Evolutionary conservation across 495 filamentous ascomycete genomes (phyloP).

Genomic region (Hypoxylon perforatum): DNA sequence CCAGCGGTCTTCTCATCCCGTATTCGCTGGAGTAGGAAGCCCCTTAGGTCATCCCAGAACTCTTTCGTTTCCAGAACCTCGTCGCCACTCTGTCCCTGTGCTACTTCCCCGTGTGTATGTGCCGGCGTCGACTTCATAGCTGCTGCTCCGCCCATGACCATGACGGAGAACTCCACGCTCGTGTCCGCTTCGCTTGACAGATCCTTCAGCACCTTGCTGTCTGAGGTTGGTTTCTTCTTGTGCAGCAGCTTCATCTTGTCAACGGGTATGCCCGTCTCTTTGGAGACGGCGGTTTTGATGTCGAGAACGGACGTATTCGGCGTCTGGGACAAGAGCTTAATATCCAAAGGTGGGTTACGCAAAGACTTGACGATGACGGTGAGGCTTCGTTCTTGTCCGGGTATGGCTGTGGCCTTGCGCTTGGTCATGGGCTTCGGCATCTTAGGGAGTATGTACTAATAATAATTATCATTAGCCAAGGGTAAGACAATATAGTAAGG

Average conservation of each 20-base stretch:
- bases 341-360: conserved; percentile 74
- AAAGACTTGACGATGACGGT: conserved; percentile 76
- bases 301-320: conserved; percentile 76
- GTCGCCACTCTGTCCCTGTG: conserved; percentile 65
- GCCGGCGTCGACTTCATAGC: conserved; percentile 47
- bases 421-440: conserved; percentile 62
- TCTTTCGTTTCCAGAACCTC: conserved; percentile 73
- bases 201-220: conserved; percentile 73
- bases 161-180: conserved; percentile 79
- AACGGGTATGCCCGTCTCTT: conserved; percentile 59
- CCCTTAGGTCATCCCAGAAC: conserved; percentile 91
- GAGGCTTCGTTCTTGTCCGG: conserved; percentile 60
- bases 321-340: conserved; percentile 66
- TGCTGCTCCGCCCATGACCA: conserved; percentile 81
- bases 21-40: conserved; percentile 80
- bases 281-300: conserved; percentile 71
- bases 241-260: conserved; percentile 86
- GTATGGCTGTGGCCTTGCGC: conserved; percentile 51
- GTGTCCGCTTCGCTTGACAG: conserved; percentile 58
- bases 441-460: conserved; percentile 60
- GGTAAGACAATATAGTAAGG: neutral
- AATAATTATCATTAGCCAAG: conserved; percentile 18
- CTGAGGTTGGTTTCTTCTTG: conserved; percentile 82
- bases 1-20: conserved; percentile 75
- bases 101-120: conserved; percentile 52